Evolutionary conservation across 257 asterid genomes (phyloP), one percentile per base, ranked within the genome.

Genomic region (Solanum peruvianum): DNA sequence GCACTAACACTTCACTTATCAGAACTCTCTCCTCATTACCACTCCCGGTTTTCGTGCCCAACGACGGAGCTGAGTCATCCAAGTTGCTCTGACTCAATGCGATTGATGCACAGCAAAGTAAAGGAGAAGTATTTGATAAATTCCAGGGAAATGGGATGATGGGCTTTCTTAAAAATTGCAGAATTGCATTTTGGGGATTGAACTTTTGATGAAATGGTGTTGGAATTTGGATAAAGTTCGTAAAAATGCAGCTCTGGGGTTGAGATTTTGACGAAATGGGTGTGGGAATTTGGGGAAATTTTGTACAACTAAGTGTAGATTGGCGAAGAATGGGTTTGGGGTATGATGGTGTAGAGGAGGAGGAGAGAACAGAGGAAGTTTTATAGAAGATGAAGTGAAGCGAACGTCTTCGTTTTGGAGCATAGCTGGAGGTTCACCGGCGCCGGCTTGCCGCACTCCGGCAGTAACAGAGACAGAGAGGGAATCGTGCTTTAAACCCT

Each of bases 1-100:
- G 93, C 91, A 97, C 98, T 85, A 94, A 86, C 76, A 96, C 99
- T 88, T 97, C 99, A 89, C 98, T 95, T 20, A 97, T 94, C 89
- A 97, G 87, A 83, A 96, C 96, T 91, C 98, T 94, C 91, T 97
- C 99, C 58, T 97, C 99, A 85, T 95, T 95, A 4, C 94, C 90
- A 27, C 90, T 80, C 14, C 92, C 86, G 3, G 90, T 89, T 71
- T 67, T 89, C 41, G 91, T 71, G 52, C 78, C 64, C 70, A 52
- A 18, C 66, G 12, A 58, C 27, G 66, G 66, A 58, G 66, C 27
- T 86, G 93, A 87, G 49, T 76, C 94, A 60, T 94, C 52, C 45
- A 91, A 93, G 23, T 92, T 87, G 35, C 52, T 45, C 80, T 78
- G 88, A 52, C 73, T 45, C 25, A 94, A 84, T 18, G 91, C 87